Evolutionary conservation across 2,329 filamentous ascomycete genomes (phyloP).

Genomic region (Neonectria coccinea): DNA sequence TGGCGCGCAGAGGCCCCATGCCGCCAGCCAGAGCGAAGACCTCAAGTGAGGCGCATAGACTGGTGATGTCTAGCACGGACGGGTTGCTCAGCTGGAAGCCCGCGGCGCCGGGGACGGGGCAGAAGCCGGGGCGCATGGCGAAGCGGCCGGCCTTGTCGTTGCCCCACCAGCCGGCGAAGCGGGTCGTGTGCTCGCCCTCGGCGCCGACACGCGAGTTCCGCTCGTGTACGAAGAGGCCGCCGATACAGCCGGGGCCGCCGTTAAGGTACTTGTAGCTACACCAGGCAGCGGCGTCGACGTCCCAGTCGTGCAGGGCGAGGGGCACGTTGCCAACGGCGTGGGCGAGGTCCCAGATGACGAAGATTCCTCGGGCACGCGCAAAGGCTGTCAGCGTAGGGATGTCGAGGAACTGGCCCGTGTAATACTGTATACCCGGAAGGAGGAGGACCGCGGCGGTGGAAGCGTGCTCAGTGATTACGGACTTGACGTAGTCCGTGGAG

Average conservation of each 20-base stretch:
- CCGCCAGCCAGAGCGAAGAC: constrained; percentile 65
- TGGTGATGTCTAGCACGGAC: constrained; percentile 78
- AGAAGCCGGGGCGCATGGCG: constrained; percentile 80
- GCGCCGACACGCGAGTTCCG: constrained; percentile 68
- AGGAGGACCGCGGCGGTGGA: constrained; percentile 77
- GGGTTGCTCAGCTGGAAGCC: constrained; percentile 84
- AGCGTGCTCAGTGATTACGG: constrained; percentile 79
- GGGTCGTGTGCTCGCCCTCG: constrained; percentile 63
- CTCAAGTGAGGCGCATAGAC: constrained; percentile 76
- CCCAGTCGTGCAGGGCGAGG: constrained; percentile 81
- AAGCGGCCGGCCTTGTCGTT: constrained; percentile 78
- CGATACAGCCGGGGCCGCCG: constrained; percentile 81
- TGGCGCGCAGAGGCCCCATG: constrained; percentile 71
- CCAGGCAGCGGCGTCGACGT: constrained; percentile 88
- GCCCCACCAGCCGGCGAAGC: constrained; percentile 86
- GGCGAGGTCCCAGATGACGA: constrained; percentile 85
- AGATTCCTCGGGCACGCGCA: constrained; percentile 74
- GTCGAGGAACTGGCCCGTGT: constrained; percentile 86
- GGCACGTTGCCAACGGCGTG: constrained; percentile 85
- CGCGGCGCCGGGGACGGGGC: constrained; percentile 77
- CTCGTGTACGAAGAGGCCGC: constrained; percentile 81
- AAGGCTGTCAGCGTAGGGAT: constrained; percentile 79
- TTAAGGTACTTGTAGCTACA: constrained; percentile 93
- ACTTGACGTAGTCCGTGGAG: constrained; percentile 74
- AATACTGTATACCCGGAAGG: constrained; percentile 86